phyloP scores from a whole-genome alignment of 169 alveolate genomes.

The Eimeria praecox region DNA sequence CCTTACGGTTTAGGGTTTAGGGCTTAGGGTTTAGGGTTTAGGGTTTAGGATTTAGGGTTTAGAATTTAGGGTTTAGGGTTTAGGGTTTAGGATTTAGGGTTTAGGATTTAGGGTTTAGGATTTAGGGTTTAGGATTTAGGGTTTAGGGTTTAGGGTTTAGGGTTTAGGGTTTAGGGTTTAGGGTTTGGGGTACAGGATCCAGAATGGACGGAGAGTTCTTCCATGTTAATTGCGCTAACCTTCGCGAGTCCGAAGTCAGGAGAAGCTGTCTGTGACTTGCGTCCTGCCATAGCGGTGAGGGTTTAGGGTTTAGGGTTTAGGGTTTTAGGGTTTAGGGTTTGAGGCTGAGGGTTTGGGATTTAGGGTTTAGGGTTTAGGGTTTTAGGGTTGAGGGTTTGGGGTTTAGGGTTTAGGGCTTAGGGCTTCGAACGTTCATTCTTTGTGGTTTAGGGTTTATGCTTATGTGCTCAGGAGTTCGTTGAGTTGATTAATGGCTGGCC shows the following conservation, averaged over 20 bases:
- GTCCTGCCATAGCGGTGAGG: conserved; percentile 66
- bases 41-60: not conserved
- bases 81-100: too few species aligned
- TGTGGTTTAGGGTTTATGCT: not conserved
- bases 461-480: conserved; percentile 74
- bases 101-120: too few species aligned
- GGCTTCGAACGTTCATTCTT: not conserved
- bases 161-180: not conserved
- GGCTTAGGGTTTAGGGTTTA: conserved; percentile 14
- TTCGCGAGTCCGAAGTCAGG: conserved; percentile 20
- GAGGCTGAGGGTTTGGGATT: not conserved
- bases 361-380: too few species aligned
- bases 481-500: conserved; percentile 80
- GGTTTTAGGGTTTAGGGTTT: not conserved
- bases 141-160: too few species aligned
- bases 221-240: conserved; percentile 58
- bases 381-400: conserved; percentile 56
- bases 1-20: conserved; percentile 3
- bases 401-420: not conserved
- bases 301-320: conserved; percentile 17
- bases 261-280: conserved; percentile 65
- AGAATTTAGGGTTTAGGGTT: too few species aligned
- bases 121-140: too few species aligned
- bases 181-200: conserved; percentile 40
- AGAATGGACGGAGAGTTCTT: conserved; percentile 50